phyloP scores from a whole-genome alignment of 73 alveolate genomes.

The Paramecium tetraurelia region DNA sequence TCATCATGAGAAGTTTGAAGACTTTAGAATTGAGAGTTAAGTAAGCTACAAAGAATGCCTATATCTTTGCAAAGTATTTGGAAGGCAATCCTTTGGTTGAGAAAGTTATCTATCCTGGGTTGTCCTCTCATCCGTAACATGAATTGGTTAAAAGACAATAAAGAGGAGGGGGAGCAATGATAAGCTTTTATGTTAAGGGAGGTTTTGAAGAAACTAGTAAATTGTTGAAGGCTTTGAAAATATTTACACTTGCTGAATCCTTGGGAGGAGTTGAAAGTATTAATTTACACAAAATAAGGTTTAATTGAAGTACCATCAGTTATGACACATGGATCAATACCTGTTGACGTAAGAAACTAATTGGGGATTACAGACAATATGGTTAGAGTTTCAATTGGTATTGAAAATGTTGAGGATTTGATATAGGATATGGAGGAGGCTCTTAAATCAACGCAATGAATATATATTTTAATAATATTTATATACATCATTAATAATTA shows the following conservation, averaged over 20 bases:
- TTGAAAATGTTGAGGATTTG: constrained; percentile 87
- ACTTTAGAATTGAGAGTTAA: constrained; percentile 85
- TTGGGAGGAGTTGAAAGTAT: constrained; percentile 90
- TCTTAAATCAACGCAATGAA: constrained; percentile 62
- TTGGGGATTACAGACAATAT: constrained; percentile 84
- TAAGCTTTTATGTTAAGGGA: constrained; percentile 82
- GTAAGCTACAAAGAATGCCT: constrained; percentile 87
- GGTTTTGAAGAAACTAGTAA: constrained; percentile 74
- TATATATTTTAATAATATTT: not conserved
- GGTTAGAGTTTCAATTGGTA: constrained; percentile 86
- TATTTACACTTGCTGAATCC: constrained; percentile 86
- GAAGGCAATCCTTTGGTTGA: constrained; percentile 91
- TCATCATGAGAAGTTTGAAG: constrained; percentile 89
- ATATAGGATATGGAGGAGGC: constrained; percentile 85
- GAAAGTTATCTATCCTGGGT: constrained; percentile 92
- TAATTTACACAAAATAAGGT: not conserved
- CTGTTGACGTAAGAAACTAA: constrained; percentile 85
- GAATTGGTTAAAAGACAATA: constrained; percentile 93
- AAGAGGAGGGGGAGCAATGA: constrained; percentile 87
- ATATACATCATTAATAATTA: not conserved
- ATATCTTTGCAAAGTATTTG: constrained; percentile 89
- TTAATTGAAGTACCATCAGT: constrained; percentile 68
- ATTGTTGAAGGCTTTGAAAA: constrained; percentile 76
- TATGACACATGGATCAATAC: constrained; percentile 93
- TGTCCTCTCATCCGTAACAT: constrained; percentile 86